These are phyloP conservation scores for Mycena galericulata DNA, from an alignment of 768 basidiomycete species.

Conservation along the genomic window DNA sequence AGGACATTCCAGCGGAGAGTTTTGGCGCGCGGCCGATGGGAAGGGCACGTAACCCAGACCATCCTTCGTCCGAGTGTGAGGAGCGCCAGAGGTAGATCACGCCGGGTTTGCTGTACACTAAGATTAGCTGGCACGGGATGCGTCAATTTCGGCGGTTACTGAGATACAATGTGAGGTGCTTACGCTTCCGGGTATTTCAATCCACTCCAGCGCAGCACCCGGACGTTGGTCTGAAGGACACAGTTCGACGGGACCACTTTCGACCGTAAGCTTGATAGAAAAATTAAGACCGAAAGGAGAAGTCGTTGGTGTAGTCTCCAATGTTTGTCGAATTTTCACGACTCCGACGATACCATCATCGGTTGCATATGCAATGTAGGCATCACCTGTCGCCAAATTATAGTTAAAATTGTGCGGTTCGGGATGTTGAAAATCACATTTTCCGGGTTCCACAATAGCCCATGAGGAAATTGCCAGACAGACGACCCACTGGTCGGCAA, in stretches of 20 bases:
- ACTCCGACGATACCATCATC: constrained; percentile 71
- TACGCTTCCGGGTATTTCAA: constrained; percentile 56
- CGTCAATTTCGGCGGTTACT: not conserved
- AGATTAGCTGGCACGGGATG: constrained; percentile 56
- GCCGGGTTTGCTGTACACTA: constrained; percentile 73
- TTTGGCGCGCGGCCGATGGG: constrained; percentile 56
- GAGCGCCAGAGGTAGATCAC: constrained; percentile 67
- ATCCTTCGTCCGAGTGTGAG: constrained; percentile 43
- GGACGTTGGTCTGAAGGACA: constrained; percentile 54
- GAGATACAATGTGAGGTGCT: constrained; percentile 32
- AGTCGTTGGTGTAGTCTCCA: constrained; percentile 41
- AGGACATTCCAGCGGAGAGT: constrained; percentile 68
- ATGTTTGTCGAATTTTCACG: constrained; percentile 63
- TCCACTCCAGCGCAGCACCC: constrained; percentile 70
- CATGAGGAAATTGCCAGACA: constrained; percentile 72
- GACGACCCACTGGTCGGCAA: constrained; percentile 74
- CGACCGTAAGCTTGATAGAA: constrained; percentile 47
- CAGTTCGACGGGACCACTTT: constrained; percentile 41
- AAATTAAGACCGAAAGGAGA: constrained; percentile 50
- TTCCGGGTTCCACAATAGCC: constrained; percentile 49
- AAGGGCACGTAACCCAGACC: constrained; percentile 65
- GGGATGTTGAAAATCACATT: too few relatives aligned
- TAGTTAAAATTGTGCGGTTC: too few relatives aligned
- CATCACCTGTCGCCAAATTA: constrained; percentile 62
- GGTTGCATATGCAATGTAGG: constrained; percentile 67